A percentile compares a stretch with the other conserved stretches of the same genome.
Conservation (phyloP, 371 early-diverging fungal genomes). For the Haplosporangium sp. region DNA sequence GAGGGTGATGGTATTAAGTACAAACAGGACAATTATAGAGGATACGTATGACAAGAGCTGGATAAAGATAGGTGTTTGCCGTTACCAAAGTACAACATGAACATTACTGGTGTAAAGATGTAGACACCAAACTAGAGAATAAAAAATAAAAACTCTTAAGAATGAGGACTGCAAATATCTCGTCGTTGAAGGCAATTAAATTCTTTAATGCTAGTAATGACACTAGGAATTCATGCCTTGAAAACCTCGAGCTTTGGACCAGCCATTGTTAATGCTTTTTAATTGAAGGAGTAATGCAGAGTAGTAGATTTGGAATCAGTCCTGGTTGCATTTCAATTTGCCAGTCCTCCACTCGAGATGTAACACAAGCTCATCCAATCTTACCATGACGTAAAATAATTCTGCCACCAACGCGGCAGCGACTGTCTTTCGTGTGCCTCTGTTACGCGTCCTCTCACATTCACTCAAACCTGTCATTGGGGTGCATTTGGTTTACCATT, state of each 20-base stretch:
- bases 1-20: background rate
- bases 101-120: conserved; percentile 56
- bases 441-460: conserved; percentile 19
- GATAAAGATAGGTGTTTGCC: background rate
- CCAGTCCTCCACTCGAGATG: background rate
- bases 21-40: background rate
- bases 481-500: background rate
- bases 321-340: background rate
- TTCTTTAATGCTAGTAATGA: background rate
- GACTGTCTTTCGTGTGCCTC: background rate
- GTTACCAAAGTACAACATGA: conserved; percentile 57
- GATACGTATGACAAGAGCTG: background rate
- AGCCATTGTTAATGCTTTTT: conserved; percentile 27
- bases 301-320: too few relatives aligned
- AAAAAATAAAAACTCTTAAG: background rate
- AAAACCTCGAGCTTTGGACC: conserved; percentile 55
- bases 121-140: conserved; percentile 48
- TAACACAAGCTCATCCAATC: background rate
- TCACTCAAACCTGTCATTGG: background rate
- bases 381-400: background rate
- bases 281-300: conserved; percentile 4
- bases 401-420: background rate
- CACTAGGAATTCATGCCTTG: conserved; percentile 36
- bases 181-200: background rate
- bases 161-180: background rate